These are phyloP conservation scores for Aspergillus coremiiformis DNA, from an alignment of 495 filamentous ascomycete species.

Conservation along the genomic window DNA sequence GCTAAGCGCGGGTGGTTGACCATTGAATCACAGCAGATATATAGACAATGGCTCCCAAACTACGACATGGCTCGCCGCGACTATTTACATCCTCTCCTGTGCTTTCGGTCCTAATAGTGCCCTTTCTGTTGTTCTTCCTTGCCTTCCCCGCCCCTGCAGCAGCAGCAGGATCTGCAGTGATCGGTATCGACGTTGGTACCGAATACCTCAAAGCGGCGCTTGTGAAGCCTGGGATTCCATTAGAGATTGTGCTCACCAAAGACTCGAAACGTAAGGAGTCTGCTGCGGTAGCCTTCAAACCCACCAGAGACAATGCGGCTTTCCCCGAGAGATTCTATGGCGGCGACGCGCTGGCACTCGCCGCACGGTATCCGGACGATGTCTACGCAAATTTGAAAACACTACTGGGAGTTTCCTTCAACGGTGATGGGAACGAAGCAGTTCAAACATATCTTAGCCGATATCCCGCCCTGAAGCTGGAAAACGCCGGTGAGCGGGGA, in stretches of 20 bases:
- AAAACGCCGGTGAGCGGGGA: constrained; percentile 46
- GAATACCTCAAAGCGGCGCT: constrained; percentile 95
- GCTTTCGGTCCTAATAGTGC: constrained; percentile 31
- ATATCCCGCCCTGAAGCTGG: constrained; percentile 56
- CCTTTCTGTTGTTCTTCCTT: constrained; percentile 47
- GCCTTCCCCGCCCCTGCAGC: constrained; percentile 53
- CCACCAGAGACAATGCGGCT: constrained; percentile 49
- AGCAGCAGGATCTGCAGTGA: constrained; percentile 61
- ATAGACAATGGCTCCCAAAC: constrained; percentile 46
- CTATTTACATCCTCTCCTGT: constrained; percentile 27
- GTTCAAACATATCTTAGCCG: constrained; percentile 60
- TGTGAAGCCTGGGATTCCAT: constrained; percentile 95
- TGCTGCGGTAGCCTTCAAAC: constrained; percentile 91
- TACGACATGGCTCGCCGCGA: constrained; percentile 15
- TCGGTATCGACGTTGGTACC: constrained; percentile 92
- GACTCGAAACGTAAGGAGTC: constrained; percentile 95
- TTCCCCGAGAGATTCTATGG: constrained; percentile 92
- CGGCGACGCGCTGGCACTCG: constrained; percentile 79
- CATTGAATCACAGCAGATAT: constrained; percentile 16
- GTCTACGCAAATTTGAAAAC: constrained; percentile 90
- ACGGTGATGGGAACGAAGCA: constrained; percentile 45
- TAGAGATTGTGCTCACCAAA: constrained; percentile 98
- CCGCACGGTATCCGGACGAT: constrained; percentile 83
- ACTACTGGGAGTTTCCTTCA: constrained; percentile 63
- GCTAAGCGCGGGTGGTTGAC: not conserved